Evolutionary conservation across 495 filamentous ascomycete species (phyloP), one percentile per base, ranked within the genome.

Genomic region (Oidiodendron maius): DNA sequence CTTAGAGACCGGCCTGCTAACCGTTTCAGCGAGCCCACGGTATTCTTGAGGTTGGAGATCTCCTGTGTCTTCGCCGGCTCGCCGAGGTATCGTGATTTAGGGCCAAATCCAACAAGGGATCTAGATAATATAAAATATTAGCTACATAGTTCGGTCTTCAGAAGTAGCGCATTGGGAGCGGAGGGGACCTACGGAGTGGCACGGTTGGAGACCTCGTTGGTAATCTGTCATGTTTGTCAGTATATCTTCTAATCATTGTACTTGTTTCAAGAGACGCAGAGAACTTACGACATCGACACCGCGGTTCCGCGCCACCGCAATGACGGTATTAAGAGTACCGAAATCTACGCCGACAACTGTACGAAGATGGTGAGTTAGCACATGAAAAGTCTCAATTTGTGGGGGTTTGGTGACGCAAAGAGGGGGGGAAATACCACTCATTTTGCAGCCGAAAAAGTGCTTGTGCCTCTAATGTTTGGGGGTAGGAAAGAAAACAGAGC

Each of bases 1-100:
- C 79, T 82, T 66, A 89, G 74, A 11, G 32, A 37, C 58, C 93
- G 87, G 57, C 93, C 93, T 61, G 86, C 83, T 45, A 99, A 78
- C 60, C 93, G 85, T 75, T 96, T 95, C 47, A 99, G 78, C 54
- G 82, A 91, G 65, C 80, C 73, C 69, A 97, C 87, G 44, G 93
- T 99, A 77, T 97, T 99, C 77, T 96, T 99, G 55, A 99, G 78
- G 72, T 99, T 99, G 55, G 91, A 96, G 62, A 95, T 91, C 75
- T 97, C 94, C 74, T 95, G 91, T 56, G 91, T 97, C 80, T 97
- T 97, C 46, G 93, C 93, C 44, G 87, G 70, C 71, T 97, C 93
- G 53, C 93, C 93, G 52, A 97, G 78, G 60, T 91, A 91, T 75
- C 93, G 83, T 64, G 80, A 86, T 72, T 91, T 94, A 60, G 88